Base-by-base conservation (phyloP, 768 basidiomycete genomes). In the Russula griseocarnosa region DNA sequence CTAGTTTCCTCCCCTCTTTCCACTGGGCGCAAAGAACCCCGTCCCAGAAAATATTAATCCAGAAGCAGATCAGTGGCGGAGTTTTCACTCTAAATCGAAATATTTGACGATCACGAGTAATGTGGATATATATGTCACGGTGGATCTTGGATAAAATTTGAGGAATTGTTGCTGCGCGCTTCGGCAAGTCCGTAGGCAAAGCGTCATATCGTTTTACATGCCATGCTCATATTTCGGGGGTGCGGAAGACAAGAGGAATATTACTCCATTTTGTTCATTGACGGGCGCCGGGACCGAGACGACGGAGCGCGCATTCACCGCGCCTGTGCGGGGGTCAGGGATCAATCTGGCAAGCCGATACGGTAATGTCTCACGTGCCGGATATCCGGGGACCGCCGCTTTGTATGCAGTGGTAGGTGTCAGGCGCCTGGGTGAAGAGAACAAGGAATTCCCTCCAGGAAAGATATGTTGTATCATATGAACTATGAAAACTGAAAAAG, bases 401-500 rank as follows among this genome's bases (percentile, higher is more conserved):
- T 47, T n/a, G 46, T 22, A 47, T 4, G 46, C 38, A 40, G 16
- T 7, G 38, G 38, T 36, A 34, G 38, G 16, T 42, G 6, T 20
- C 42, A 42, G 14, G 42, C 42, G 42, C 42, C 42, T 1, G 42
- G n/a, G 32, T 32, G 32, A 38, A 63, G 44, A 63, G 34, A 30
- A 63, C 62, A 63, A 63, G 52, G 51, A 30, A 42, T 54, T 54
- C 62, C 57, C 40, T 44, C 4, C 50, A 7, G 46, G 62, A 58
- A 56, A 13, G 20, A 26, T 14, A 30, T 47, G 22, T 11, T 22
- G n/a, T 47, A 47, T 44, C 42, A 20, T n/a, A 47, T n/a, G n/a
- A 47, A n/a, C 44, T 47, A 47, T n/a, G 46, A 47, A 47, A 47
- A 10, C n/a, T 22, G 10, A 47, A 47, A 47, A 47, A 24, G 46